Evolutionary conservation across 495 filamentous ascomycete species (phyloP).

Genomic region (Aspergillus conjunctus): DNA sequence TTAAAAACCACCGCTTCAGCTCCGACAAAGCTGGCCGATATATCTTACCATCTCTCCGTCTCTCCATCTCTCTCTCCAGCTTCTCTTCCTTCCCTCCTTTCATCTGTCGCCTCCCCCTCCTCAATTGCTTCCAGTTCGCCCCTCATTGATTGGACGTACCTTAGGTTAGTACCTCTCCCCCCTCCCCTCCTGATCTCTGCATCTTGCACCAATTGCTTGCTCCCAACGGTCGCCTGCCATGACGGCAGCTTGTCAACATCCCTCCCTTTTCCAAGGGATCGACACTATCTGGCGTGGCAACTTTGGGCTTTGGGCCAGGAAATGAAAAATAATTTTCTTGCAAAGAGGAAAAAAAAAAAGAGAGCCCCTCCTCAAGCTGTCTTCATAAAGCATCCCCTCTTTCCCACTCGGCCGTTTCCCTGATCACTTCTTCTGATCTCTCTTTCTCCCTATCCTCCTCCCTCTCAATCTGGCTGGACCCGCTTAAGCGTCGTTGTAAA

Average conservation of each 20-base stretch:
- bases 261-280: constrained; percentile 31
- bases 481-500: not conserved
- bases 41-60: constrained; percentile 16
- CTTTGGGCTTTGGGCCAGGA: constrained; percentile 7
- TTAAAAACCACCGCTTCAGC: constrained; percentile 8
- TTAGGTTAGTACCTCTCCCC: not conserved
- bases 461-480: not conserved
- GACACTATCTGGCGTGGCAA: constrained; percentile 35
- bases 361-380: not conserved
- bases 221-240: constrained; percentile 16
- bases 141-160: not conserved
- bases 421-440: not conserved
- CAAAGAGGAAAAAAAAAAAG: not conserved
- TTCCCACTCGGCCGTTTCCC: not conserved
- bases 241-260: constrained; percentile 43
- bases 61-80: constrained; percentile 11
- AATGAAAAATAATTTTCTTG: not conserved
- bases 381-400: not conserved
- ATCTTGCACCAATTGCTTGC: not conserved
- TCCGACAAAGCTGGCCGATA: not conserved
- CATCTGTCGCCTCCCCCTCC: constrained; percentile 8
- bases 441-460: not conserved
- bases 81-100: constrained; percentile 13
- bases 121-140: not conserved
- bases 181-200: constrained; percentile 6